Conservation (phyloP, 257 asterid species). For the Coffea canephora region DNA sequence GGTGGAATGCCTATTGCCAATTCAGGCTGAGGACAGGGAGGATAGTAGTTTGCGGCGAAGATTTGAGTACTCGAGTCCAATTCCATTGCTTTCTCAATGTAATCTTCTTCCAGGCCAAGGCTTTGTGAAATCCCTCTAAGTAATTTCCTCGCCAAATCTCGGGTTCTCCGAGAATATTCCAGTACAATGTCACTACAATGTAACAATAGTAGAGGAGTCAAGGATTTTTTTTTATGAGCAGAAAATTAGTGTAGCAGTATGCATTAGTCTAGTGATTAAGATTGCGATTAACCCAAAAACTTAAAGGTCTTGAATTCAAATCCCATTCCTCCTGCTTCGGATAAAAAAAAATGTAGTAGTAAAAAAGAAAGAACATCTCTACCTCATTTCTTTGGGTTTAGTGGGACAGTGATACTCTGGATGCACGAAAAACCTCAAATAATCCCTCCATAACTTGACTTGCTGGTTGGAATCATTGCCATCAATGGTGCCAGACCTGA, state of each 20-base stretch:
- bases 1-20: slow-evolving; percentile 63
- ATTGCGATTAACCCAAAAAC: too few species aligned
- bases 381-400: slow-evolving; percentile 63
- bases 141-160: slow-evolving; percentile 39
- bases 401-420: slow-evolving; percentile 56
- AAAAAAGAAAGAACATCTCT: background rate
- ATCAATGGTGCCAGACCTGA: slow-evolving; percentile 67
- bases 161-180: slow-evolving; percentile 42
- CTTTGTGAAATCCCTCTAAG: slow-evolving; percentile 46
- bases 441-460: slow-evolving; percentile 67
- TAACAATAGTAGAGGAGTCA: background rate
- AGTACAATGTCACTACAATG: slow-evolving; percentile 32
- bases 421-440: slow-evolving; percentile 66
- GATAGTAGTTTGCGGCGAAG: slow-evolving; percentile 58
- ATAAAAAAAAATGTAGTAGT: too few species aligned
- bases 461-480: slow-evolving; percentile 42
- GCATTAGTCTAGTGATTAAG: too few species aligned
- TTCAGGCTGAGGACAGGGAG: slow-evolving; percentile 66
- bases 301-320: too few species aligned
- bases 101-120: slow-evolving; percentile 54
- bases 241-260: too few species aligned
- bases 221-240: too few species aligned
- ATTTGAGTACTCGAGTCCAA: slow-evolving; percentile 44
- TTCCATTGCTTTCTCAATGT: slow-evolving; percentile 33
- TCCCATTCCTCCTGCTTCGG: too few species aligned